Evolutionary conservation across 2,329 filamentous ascomycete genomes (phyloP).

Genomic region (Pseudogymnoascus sp.): DNA sequence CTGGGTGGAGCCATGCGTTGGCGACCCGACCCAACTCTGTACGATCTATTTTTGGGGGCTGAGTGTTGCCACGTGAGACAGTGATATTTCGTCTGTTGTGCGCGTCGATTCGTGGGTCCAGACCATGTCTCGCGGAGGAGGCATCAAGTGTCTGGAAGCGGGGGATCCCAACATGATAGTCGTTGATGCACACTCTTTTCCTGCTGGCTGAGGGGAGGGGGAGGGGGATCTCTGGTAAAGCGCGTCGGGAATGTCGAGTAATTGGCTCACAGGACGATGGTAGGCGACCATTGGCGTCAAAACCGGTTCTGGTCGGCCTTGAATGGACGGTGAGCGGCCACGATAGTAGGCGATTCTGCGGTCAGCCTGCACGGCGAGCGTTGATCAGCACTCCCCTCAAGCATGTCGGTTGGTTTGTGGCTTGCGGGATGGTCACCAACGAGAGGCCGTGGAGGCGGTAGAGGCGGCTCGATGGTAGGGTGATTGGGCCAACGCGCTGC

Average conservation of each 20-base stretch:
- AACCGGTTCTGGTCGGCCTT: constrained; percentile 3
- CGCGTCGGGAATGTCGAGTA: not conserved
- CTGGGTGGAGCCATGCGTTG: not conserved
- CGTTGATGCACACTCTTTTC: not conserved
- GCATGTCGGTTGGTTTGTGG: not conserved
- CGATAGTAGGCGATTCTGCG: not conserved
- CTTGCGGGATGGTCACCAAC: not conserved
- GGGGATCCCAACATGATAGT: not conserved
- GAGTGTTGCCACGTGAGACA: constrained; percentile 4
- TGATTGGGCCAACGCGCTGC: not conserved
- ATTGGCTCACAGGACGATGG: not conserved
- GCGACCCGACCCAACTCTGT: not conserved
- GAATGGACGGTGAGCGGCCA: constrained; percentile 4
- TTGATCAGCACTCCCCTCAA: not conserved
- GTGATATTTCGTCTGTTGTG: not conserved
- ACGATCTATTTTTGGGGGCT: not conserved
- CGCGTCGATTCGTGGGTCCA: not conserved
- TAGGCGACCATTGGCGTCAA: not conserved
- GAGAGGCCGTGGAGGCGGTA: constrained; percentile 2
- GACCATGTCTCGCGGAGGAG: not conserved
- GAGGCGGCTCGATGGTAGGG: constrained; percentile 5
- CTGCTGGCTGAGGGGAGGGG: not conserved
- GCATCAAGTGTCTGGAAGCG: not conserved
- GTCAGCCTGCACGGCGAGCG: not conserved
- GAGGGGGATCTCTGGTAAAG: not conserved